These are phyloP conservation scores for Pyricularia grisea DNA, from an alignment of 2,329 filamentous ascomycete genomes.

Conservation along the genomic window DNA sequence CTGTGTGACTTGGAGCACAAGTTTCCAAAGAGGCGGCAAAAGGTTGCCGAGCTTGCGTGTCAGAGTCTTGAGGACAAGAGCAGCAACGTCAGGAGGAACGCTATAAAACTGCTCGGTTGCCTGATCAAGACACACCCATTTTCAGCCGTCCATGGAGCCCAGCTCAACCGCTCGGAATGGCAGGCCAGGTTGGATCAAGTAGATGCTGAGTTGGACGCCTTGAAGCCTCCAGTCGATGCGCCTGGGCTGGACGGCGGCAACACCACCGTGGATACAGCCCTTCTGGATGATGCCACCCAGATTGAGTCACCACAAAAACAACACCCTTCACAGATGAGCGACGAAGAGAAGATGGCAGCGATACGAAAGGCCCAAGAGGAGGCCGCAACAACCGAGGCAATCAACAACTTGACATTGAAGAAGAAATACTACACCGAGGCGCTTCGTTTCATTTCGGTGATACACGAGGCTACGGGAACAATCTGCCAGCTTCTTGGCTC, in stretches of 20 bases:
- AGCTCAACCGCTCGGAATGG: constrained; percentile 82
- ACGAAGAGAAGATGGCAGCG: constrained; percentile 65
- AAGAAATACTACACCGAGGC: constrained; percentile 90
- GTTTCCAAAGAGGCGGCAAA: constrained; percentile 84
- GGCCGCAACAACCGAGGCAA: constrained; percentile 78
- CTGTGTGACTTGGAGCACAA: constrained; percentile 94
- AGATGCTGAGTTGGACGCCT: constrained; percentile 68
- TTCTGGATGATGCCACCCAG: constrained; percentile 85
- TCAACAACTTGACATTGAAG: constrained; percentile 79
- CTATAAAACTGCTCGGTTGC: constrained; percentile 82
- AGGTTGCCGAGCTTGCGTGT: constrained; percentile 76
- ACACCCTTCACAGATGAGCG: constrained; percentile 49
- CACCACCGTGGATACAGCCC: constrained; percentile 60
- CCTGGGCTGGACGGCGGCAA: constrained; percentile 62
- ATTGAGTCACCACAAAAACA: constrained; percentile 58
- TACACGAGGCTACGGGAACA: constrained; percentile 71
- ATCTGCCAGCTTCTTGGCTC: constrained; percentile 86
- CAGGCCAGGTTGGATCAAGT: constrained; percentile 70
- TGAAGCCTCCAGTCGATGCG: constrained; percentile 68
- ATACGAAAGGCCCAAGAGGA: constrained; percentile 77
- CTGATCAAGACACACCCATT: constrained; percentile 94
- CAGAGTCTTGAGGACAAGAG: constrained; percentile 95
- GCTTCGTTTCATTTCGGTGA: constrained; percentile 82
- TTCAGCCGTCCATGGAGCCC: constrained; percentile 79
- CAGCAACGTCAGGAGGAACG: constrained; percentile 91